A percentile compares a stretch with the other conserved stretches of the same genome.
Evolutionary conservation across 805 yeast genomes (phyloP).

Genomic region (Saccharomycopsis sp.): DNA sequence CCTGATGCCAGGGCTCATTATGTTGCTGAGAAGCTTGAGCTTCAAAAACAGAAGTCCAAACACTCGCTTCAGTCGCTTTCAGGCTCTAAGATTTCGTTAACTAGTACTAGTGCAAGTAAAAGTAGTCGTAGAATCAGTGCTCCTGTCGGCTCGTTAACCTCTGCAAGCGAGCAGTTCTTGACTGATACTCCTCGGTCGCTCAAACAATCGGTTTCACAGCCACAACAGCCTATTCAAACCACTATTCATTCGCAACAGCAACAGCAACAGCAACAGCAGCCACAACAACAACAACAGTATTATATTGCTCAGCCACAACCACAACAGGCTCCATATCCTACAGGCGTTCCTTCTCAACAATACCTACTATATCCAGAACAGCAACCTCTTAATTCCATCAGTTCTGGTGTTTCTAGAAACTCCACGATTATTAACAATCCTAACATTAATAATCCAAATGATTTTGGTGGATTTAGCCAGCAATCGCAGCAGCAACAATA

Average conservation of each 20-base stretch:
- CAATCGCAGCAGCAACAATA: constrained; percentile 2
- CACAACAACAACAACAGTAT: neutral
- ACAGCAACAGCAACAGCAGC: neutral
- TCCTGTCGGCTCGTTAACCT: constrained; percentile 5
- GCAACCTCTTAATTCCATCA: neutral
- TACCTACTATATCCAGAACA: neutral
- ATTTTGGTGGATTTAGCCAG: neutral
- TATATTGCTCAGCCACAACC: neutral
- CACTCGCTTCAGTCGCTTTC: constrained; percentile 5
- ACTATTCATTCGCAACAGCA: neutral
- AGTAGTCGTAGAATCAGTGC: constrained; percentile 10
- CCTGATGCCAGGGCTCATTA: constrained; percentile 51
- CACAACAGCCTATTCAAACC: neutral
- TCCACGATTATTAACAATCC: neutral
- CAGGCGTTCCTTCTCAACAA: neutral
- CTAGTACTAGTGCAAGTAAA: constrained; percentile 1
- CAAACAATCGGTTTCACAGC: neutral
- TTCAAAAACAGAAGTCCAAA: constrained; percentile 19
- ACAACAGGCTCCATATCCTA: neutral
- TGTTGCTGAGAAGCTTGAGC: constrained; percentile 27
- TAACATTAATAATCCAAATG: neutral
- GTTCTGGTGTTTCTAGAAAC: neutral
- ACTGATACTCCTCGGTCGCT: neutral
- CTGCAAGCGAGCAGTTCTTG: neutral
- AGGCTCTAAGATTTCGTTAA: constrained; percentile 1